phyloP scores from a whole-genome alignment of 495 filamentous ascomycete species.

The Margaritispora aquatica region DNA sequence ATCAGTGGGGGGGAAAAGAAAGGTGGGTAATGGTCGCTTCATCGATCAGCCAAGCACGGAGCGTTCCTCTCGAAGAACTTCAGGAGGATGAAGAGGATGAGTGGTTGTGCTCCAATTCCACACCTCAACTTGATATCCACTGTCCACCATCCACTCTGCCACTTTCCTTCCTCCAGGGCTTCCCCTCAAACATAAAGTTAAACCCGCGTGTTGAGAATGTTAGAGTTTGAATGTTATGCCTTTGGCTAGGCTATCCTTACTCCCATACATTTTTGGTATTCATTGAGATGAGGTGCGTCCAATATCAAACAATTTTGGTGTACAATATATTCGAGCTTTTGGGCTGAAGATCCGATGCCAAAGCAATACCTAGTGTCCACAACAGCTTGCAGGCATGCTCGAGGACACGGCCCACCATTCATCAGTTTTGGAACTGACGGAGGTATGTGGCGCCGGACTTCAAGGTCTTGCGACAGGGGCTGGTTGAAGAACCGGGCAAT shows the following conservation, averaged over 20 bases:
- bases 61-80: neutral
- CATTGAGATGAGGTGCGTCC: too few species aligned
- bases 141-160: neutral
- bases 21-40: conserved; percentile 5
- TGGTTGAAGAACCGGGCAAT: neutral
- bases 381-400: neutral
- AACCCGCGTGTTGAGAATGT: neutral
- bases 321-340: neutral
- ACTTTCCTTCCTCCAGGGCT: neutral
- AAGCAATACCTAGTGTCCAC: neutral
- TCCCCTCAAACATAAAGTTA: neutral
- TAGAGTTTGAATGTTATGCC: neutral
- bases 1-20: conserved; percentile 9
- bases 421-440: neutral
- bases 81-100: too few species aligned
- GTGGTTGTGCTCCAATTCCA: too few species aligned
- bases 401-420: neutral
- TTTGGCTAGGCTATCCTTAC: neutral
- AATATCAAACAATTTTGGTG: neutral
- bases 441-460: neutral
- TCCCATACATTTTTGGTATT: neutral
- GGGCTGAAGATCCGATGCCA: neutral
- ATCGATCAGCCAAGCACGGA: neutral
- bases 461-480: neutral
- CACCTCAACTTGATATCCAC: neutral